Percentiles rank a stretch among this genome's conserved stretches.
phyloP scores from a whole-genome alignment of 2,329 filamentous ascomycete species.

The Emydomyces testavorans region DNA sequence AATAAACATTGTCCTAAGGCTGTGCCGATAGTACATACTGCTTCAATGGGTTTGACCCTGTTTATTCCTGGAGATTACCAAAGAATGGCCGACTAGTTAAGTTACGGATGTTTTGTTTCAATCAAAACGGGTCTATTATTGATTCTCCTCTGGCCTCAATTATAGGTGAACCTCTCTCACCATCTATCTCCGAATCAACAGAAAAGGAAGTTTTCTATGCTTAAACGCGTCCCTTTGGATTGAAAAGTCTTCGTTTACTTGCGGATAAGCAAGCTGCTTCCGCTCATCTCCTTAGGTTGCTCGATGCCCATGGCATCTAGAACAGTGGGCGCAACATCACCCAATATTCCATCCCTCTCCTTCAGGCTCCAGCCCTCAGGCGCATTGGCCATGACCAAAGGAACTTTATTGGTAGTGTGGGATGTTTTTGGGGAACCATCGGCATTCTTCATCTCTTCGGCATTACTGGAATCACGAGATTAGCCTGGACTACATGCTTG shows the following conservation, averaged over 20 bases:
- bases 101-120: background rate
- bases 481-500: background rate
- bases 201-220: background rate
- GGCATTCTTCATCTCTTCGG: slow-evolving; percentile 96
- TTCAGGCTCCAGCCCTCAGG: slow-evolving; percentile 79
- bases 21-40: background rate
- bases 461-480: slow-evolving; percentile 47
- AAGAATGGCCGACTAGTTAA: background rate
- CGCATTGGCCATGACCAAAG: slow-evolving; percentile 95
- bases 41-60: background rate
- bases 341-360: slow-evolving; percentile 77
- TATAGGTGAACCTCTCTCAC: background rate
- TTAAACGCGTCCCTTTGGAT: background rate
- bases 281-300: slow-evolving; percentile 86
- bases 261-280: slow-evolving; percentile 61
- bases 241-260: slow-evolving; percentile 1
- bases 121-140: background rate
- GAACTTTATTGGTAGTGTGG: slow-evolving; percentile 95
- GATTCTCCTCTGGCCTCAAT: background rate
- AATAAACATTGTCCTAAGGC: background rate
- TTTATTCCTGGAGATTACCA: background rate
- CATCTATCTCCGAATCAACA: background rate
- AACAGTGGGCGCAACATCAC: slow-evolving; percentile 92
- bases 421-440: slow-evolving; percentile 96
- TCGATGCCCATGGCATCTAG: slow-evolving; percentile 82